Conservation (phyloP, 164 flowering plant genomes). For the Echeveria elegans region DNA sequence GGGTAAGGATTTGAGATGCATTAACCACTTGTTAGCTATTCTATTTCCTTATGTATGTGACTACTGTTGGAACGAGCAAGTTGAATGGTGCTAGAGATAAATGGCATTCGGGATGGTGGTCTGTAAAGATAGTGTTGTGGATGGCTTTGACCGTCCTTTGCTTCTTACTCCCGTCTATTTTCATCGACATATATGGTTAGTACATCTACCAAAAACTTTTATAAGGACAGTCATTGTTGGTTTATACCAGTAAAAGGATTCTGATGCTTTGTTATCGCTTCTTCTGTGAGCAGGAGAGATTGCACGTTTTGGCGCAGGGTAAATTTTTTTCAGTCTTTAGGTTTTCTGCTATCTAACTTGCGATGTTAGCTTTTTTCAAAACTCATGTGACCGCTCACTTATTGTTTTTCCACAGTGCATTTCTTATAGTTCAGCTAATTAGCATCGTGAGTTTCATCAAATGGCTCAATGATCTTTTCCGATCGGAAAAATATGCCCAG, state of each 20-base stretch:
- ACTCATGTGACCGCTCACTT: neutral
- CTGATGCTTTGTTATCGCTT: neutral
- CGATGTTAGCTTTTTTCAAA: neutral
- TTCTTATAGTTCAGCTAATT: neutral
- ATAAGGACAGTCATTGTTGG: too few relatives aligned
- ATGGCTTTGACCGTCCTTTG: neutral
- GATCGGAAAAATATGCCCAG: neutral
- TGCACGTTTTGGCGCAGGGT: neutral
- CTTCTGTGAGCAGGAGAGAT: neutral
- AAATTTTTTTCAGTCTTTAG: neutral
- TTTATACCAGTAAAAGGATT: neutral
- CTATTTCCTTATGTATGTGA: neutral
- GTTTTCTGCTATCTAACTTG: neutral
- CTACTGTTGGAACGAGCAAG: neutral
- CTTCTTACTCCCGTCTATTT: neutral
- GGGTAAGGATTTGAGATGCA: neutral
- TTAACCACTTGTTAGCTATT: neutral
- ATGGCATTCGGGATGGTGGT: neutral
- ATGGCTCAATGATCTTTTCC: neutral
- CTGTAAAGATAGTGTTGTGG: neutral
- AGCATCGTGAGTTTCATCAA: neutral
- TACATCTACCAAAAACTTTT: neutral
- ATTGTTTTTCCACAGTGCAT: neutral
- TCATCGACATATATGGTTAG: neutral
- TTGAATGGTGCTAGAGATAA: neutral